Evolutionary conservation across 2,329 filamentous ascomycete species (phyloP).

Genomic region (Fusarium sp.): DNA sequence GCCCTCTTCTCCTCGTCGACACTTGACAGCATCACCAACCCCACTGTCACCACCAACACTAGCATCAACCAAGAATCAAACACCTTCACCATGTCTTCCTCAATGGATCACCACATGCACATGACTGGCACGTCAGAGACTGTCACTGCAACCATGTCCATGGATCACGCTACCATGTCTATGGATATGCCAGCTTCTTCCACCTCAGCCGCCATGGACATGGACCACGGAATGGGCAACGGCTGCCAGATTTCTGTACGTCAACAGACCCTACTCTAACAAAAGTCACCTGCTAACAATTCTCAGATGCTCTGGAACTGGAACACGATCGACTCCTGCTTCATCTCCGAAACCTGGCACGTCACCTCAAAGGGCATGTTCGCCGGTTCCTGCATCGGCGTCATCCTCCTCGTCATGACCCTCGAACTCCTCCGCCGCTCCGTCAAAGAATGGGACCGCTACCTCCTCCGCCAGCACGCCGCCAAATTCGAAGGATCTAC

Average conservation of each 20-base stretch:
- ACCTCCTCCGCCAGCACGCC: slow-evolving; percentile 64
- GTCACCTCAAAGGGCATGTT: slow-evolving; percentile 75
- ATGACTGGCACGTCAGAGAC: slow-evolving; percentile 24
- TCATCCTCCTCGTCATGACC: slow-evolving; percentile 73
- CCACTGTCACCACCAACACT: not conserved
- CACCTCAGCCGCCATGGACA: slow-evolving; percentile 29
- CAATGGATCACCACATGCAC: slow-evolving; percentile 23
- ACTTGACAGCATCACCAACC: not conserved
- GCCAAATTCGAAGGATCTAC: slow-evolving; percentile 43
- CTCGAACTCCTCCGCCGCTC: slow-evolving; percentile 76
- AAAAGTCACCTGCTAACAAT: not conserved
- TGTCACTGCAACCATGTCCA: slow-evolving; percentile 16
- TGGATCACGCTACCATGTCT: slow-evolving; percentile 28
- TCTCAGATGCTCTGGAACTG: slow-evolving; percentile 81
- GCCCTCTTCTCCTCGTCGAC: not conserved
- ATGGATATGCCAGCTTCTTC: slow-evolving; percentile 35
- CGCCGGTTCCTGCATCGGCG: slow-evolving; percentile 79
- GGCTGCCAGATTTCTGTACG: slow-evolving; percentile 54
- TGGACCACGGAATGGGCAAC: slow-evolving; percentile 18
- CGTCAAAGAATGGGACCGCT: slow-evolving; percentile 75
- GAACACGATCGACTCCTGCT: slow-evolving; percentile 74
- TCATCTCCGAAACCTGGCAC: slow-evolving; percentile 74
- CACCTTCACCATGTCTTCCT: not conserved
- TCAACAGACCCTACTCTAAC: not conserved
- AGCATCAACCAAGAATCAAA: not conserved